Evolutionary conservation across 1,284 basidiomycete species (phyloP).

Genomic region (Agaricales sp.): DNA sequence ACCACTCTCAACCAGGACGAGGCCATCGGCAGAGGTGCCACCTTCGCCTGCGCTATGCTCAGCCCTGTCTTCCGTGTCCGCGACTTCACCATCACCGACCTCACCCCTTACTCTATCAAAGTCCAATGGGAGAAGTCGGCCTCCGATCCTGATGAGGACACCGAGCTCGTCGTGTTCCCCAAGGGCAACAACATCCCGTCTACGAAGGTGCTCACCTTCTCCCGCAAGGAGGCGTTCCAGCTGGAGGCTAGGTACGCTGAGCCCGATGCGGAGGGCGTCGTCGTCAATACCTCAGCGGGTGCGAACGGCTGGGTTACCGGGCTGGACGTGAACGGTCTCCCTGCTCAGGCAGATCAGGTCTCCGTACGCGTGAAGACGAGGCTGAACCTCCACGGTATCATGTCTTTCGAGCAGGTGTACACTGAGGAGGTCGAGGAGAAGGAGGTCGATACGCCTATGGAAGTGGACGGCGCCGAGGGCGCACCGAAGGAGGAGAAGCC

Average conservation of each 20-base stretch:
- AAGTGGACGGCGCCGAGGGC: conserved; percentile 49
- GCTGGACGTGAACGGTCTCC: conserved; percentile 1
- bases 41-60: conserved; percentile 89
- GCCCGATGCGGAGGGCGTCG: conserved; percentile 20
- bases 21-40: conserved; percentile 87
- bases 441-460: conserved; percentile 57
- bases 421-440: conserved; percentile 77
- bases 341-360: conserved; percentile 60
- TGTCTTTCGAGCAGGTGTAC: conserved; percentile 81
- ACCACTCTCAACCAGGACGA: conserved; percentile 95
- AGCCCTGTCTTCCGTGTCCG: conserved; percentile 94
- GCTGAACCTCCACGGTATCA: conserved; percentile 75
- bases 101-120: conserved; percentile 79
- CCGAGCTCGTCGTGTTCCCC: conserved; percentile 81
- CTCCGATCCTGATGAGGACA: conserved; percentile 73
- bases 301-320: not conserved
- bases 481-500: conserved; percentile 41
- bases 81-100: conserved; percentile 82
- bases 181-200: conserved; percentile 77
- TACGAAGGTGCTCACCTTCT: conserved; percentile 92
- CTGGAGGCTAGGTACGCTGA: conserved; percentile 78
- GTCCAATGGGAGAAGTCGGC: conserved; percentile 63
- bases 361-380: conserved; percentile 85
- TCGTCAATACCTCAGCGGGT: not conserved
- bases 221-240: conserved; percentile 79